These are phyloP conservation scores for Neurospora tetrasperma DNA, from an alignment of 495 filamentous ascomycete genomes.

Conservation along the genomic window DNA sequence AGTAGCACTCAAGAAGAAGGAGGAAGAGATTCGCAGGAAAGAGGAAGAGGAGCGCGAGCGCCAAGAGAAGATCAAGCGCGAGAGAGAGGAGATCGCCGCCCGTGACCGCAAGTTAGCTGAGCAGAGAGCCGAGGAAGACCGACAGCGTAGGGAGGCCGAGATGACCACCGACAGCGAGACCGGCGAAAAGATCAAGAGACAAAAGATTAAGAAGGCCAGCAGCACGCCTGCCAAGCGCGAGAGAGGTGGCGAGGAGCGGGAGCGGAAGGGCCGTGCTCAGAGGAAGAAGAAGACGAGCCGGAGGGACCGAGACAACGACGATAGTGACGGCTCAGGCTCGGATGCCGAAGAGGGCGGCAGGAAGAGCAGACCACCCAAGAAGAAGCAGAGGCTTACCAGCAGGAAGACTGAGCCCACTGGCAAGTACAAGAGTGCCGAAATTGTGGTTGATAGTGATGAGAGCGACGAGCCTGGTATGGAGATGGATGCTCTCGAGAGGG, in stretches of 20 bases:
- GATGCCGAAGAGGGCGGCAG: constrained; percentile 32
- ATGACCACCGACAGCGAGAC: constrained; percentile 68
- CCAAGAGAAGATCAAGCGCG: constrained; percentile 67
- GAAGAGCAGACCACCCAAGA: constrained; percentile 39
- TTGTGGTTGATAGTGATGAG: constrained; percentile 62
- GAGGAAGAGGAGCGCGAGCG: constrained; percentile 58
- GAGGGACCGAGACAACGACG: constrained; percentile 1
- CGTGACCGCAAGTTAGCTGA: constrained; percentile 61
- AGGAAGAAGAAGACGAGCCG: constrained; percentile 12
- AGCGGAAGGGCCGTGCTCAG: constrained; percentile 2
- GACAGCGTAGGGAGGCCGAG: constrained; percentile 54
- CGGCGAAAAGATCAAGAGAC: constrained; percentile 62
- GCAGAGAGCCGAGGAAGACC: constrained; percentile 62
- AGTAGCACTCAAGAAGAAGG: constrained; percentile 60
- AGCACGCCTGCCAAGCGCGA: constrained; percentile 3
- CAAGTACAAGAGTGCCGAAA: constrained; percentile 74
- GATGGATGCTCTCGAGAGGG: constrained; percentile 25
- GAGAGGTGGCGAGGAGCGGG: constrained; percentile 8
- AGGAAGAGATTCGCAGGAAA: constrained; percentile 53
- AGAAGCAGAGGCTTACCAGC: constrained; percentile 51
- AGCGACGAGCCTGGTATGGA: constrained; percentile 29
- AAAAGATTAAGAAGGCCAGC: constrained; percentile 49
- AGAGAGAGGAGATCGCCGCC: constrained; percentile 68
- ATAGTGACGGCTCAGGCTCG: constrained; percentile 24
- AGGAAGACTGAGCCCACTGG: constrained; percentile 31